Base-by-base conservation (phyloP, 106 monocot species). In the Platanthera zijinensis region DNA sequence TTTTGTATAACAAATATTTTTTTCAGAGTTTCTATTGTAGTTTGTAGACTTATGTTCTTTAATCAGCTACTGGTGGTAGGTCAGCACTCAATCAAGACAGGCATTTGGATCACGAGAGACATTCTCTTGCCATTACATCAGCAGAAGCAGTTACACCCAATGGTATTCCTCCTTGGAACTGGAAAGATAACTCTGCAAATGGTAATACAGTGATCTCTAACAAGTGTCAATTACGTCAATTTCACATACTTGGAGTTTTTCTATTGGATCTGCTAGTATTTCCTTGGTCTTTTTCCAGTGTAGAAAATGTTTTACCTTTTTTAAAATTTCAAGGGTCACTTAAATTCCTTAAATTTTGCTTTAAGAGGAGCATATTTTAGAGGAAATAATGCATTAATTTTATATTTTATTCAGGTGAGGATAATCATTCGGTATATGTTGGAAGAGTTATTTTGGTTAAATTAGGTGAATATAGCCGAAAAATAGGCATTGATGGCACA, bases 91-190 rank as follows among this genome's bases (percentile, higher is more conserved):
- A 87, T 80, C 71, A 94, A 51, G 97, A 97, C 30, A 78, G 89
- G 69, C 84, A 72, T 78, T 80, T 94, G 76, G 97, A 94, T 83
- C 85, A 84, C 54, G 94, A 97, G 15, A 76, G 88, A 67, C 87
- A 89, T 77, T 78, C 91, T 62, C 89, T 97, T 76, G 89, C 97
- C 62, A 94, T 97, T 73, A 90, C 97, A 82, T 87, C 89, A 18
- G 85, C 91, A 51, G 97, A 94, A 72, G 78, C 91, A 50, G 91
- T 87, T 54, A 81, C 78, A 71, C 84, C 84, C 22, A 88, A 80
- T 83, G 88, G 90, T 75, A 88, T 87, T 21, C 89, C 91, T 46
- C 97, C 94, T 32, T 97, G 97, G 97, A 97, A 86, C 75, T 97
- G 97, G 97, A 89, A 91, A 85, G 97, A 97, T 59, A 74, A 87